These are phyloP conservation scores for Verticillium nonalfalfae DNA, from an alignment of 2,329 filamentous ascomycete genomes.

Conservation along the genomic window DNA sequence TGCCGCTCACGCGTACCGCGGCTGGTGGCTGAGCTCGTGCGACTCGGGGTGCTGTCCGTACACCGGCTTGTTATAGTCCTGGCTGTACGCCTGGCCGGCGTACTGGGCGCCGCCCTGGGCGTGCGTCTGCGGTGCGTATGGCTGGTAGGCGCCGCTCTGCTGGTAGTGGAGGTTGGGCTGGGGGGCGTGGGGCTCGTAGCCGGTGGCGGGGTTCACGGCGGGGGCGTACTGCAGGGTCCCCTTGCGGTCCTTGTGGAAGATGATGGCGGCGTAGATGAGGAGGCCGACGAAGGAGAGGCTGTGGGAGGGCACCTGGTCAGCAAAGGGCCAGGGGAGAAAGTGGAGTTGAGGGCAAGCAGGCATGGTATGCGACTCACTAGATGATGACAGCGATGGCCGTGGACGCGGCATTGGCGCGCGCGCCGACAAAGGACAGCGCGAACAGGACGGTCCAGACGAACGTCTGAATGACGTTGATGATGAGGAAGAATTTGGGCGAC, in stretches of 20 bases:
- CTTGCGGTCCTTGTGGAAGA: slow-evolving; percentile 18
- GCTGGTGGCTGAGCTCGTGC: neutral
- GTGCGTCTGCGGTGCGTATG: neutral
- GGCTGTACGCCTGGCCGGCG: neutral
- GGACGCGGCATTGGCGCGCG: slow-evolving; percentile 1
- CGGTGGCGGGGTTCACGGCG: neutral
- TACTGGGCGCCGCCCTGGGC: neutral
- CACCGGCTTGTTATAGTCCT: neutral
- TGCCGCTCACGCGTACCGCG: neutral
- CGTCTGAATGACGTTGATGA: slow-evolving; percentile 20
- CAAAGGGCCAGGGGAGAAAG: too few relatives aligned
- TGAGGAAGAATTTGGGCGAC: slow-evolving; percentile 23
- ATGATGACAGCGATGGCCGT: slow-evolving; percentile 16
- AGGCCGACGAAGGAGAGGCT: slow-evolving; percentile 24
- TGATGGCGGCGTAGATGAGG: slow-evolving; percentile 22
- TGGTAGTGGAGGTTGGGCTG: neutral
- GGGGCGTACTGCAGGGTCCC: slow-evolving; percentile 3
- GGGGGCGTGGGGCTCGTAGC: neutral
- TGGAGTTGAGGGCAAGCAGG: neutral
- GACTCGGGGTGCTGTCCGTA: neutral
- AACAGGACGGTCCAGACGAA: slow-evolving; percentile 19
- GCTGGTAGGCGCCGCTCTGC: neutral
- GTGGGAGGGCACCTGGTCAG: neutral
- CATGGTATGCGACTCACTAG: slow-evolving; percentile 15
- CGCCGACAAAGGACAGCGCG: slow-evolving; percentile 16